These are phyloP conservation scores for Penicillium malachiteum DNA, from an alignment of 495 filamentous ascomycete genomes.

Conservation along the genomic window DNA sequence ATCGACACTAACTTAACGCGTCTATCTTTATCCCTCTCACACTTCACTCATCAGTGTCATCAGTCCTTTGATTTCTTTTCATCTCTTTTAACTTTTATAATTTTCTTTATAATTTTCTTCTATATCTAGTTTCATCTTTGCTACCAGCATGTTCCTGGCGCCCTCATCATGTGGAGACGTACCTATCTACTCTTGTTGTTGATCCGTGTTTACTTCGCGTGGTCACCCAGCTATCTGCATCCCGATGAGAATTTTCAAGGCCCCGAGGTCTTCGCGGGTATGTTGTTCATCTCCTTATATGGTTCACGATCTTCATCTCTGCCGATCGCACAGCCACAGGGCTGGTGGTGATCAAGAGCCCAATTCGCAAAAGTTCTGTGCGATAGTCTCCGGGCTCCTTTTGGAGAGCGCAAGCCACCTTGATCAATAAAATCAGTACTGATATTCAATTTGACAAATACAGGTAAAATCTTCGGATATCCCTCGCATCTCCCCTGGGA, in stretches of 20 bases:
- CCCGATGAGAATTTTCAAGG: slow-evolving; percentile 99
- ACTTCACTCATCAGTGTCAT: background rate
- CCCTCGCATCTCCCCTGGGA: slow-evolving; percentile 89
- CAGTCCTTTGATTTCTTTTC: slow-evolving; percentile 12
- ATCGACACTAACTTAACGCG: background rate
- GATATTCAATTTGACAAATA: no score
- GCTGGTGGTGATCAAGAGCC: background rate
- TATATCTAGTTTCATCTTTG: background rate
- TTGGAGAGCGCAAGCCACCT: background rate
- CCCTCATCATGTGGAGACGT: slow-evolving; percentile 78
- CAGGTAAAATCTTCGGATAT: slow-evolving; percentile 87
- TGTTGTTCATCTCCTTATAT: slow-evolving; percentile 30
- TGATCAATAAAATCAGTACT: no score
- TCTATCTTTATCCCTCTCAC: background rate
- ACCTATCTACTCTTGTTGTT: slow-evolving; percentile 79
- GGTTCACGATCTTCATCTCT: background rate
- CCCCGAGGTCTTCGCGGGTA: slow-evolving; percentile 94
- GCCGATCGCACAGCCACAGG: background rate
- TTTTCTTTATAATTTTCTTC: slow-evolving; percentile 6
- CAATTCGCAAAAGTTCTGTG: no score
- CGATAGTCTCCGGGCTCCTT: slow-evolving; percentile 1
- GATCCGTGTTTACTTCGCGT: slow-evolving; percentile 89
- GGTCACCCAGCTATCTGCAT: slow-evolving; percentile 94
- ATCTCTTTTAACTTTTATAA: slow-evolving; percentile 9
- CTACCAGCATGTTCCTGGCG: slow-evolving; percentile 21